phyloP scores from a whole-genome alignment of 73 alveolate species.

The Paramecium sexaurelia region DNA sequence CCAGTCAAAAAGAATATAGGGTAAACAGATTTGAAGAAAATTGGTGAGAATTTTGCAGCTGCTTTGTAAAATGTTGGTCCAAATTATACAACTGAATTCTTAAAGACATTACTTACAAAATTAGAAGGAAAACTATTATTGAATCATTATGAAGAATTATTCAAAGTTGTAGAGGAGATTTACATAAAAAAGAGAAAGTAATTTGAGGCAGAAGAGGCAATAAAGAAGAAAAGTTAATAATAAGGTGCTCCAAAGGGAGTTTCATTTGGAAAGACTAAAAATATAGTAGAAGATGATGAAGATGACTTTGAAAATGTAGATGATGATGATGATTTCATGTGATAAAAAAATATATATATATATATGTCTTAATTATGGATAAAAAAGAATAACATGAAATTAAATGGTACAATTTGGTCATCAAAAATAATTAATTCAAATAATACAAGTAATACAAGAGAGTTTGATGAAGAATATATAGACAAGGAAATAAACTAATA shows the following conservation, averaged over 20 bases:
- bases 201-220: conserved; percentile 32
- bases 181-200: background rate
- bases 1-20: conserved; percentile 17
- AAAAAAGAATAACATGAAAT: background rate
- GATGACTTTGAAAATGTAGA: conserved; percentile 43
- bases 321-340: conserved; percentile 58
- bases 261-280: conserved; percentile 46
- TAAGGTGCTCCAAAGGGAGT: conserved; percentile 49
- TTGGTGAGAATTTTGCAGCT: conserved; percentile 50
- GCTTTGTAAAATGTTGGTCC: conserved; percentile 58
- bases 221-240: background rate
- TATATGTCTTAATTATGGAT: background rate
- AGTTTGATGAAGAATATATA: background rate
- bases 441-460: background rate
- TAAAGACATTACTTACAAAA: background rate
- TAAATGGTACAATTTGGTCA: background rate
- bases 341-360: background rate
- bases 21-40: conserved; percentile 44
- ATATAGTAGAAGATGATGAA: conserved; percentile 27
- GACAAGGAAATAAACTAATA: background rate
- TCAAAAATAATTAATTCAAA: background rate
- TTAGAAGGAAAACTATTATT: background rate
- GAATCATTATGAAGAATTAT: background rate
- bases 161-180: background rate
- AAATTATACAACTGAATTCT: conserved; percentile 6